These are phyloP conservation scores for Floccularia luteovirens DNA, from an alignment of 768 basidiomycete species.

Conservation along the genomic window DNA sequence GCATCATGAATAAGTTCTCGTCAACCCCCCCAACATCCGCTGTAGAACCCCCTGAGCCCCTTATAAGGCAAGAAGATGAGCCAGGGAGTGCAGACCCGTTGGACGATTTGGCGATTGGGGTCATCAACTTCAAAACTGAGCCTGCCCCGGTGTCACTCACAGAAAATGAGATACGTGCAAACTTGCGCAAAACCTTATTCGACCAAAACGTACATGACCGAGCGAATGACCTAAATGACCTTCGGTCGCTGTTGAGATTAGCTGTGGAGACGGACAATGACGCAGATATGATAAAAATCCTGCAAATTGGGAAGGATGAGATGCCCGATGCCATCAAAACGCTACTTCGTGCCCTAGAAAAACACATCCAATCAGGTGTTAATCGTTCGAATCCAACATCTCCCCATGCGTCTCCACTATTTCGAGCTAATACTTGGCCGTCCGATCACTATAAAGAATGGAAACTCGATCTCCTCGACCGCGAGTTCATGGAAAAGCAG, in stretches of 20 bases:
- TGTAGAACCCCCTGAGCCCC: no score
- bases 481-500: not conserved
- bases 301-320: slow-evolving; percentile 34
- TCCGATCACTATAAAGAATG: not conserved
- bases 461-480: not conserved
- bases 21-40: slow-evolving; percentile 8
- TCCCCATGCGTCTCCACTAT: not conserved
- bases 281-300: slow-evolving; percentile 30
- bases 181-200: slow-evolving; percentile 7
- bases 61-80: not conserved
- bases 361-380: slow-evolving; percentile 2
- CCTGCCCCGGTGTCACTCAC: not conserved
- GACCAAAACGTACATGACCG: slow-evolving; percentile 32
- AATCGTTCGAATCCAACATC: not conserved
- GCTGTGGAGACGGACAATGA: slow-evolving; percentile 30
- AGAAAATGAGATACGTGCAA: slow-evolving; percentile 9
- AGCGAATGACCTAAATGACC: slow-evolving; percentile 28
- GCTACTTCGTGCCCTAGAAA: slow-evolving; percentile 38
- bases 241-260: slow-evolving; percentile 20
- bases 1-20: slow-evolving; percentile 25
- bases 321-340: slow-evolving; percentile 52
- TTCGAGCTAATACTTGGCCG: not conserved
- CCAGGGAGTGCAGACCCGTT: not conserved
- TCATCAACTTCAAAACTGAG: not conserved
- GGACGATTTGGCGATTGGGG: no score